These are phyloP conservation scores for Vitellaria paradoxa DNA, from an alignment of 179 eudicot species.

Conservation along the genomic window DNA sequence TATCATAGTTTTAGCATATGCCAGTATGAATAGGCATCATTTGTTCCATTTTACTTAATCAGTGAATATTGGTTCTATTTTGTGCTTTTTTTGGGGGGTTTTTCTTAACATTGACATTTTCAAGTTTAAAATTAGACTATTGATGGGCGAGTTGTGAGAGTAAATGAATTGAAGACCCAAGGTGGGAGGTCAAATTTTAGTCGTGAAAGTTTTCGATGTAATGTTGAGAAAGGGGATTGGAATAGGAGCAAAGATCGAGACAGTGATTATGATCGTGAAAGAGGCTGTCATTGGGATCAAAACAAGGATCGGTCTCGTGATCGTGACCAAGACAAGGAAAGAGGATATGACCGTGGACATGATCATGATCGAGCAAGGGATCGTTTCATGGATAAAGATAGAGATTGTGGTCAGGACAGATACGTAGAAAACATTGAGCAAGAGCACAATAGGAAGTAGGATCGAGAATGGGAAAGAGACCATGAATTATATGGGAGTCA, in stretches of 20 bases:
- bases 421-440: slow-evolving; percentile 41
- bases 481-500: slow-evolving; percentile 26
- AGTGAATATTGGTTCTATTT: background rate
- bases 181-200: slow-evolving; percentile 52
- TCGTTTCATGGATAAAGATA: slow-evolving; percentile 36
- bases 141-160: slow-evolving; percentile 82
- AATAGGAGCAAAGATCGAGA: slow-evolving; percentile 56
- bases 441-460: slow-evolving; percentile 41
- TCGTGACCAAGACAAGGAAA: slow-evolving; percentile 46
- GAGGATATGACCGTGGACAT: slow-evolving; percentile 36
- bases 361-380: slow-evolving; percentile 48
- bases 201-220: slow-evolving; percentile 53
- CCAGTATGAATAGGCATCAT: background rate
- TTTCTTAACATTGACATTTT: slow-evolving; percentile 13
- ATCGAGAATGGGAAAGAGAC: slow-evolving; percentile 45
- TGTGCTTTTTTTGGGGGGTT: background rate
- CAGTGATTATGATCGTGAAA: slow-evolving; percentile 39
- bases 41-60: background rate
- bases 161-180: slow-evolving; percentile 73
- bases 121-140: slow-evolving; percentile 46
- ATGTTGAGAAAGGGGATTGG: slow-evolving; percentile 44
- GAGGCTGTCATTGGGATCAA: slow-evolving; percentile 39
- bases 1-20: background rate
- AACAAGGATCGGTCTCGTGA: slow-evolving; percentile 54
- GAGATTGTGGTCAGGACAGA: slow-evolving; percentile 40